These are phyloP conservation scores for Clitoria ternatea DNA, from an alignment of 306 rosid species.

Conservation along the genomic window DNA sequence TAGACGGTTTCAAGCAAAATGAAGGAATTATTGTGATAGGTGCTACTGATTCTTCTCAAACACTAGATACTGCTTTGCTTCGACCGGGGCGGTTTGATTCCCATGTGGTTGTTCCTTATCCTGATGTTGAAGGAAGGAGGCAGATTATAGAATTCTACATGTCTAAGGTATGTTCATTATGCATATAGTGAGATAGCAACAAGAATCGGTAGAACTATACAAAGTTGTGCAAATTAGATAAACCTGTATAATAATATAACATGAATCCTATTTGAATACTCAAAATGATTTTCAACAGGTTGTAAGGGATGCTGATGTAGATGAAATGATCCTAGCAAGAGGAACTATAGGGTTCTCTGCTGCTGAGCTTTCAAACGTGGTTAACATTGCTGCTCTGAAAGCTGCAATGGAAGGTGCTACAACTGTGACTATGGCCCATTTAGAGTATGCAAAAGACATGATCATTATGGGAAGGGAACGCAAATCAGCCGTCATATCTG, in stretches of 20 bases:
- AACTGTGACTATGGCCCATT: conserved; percentile 74
- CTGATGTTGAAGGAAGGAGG: conserved; percentile 93
- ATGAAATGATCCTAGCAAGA: conserved; percentile 68
- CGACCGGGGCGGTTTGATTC: conserved; percentile 98
- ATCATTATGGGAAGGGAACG: conserved; percentile 91
- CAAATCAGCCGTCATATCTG: conserved; percentile 70
- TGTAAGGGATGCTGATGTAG: conserved; percentile 75
- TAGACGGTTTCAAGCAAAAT: conserved; percentile 95
- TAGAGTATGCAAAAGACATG: conserved; percentile 80
- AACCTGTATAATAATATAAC: too few relatives aligned
- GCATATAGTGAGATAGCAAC: too few relatives aligned
- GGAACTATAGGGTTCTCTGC: conserved; percentile 90
- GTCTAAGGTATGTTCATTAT: conserved; percentile 79
- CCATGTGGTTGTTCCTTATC: conserved; percentile 83
- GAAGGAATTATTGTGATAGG: conserved; percentile 96
- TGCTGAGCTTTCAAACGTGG: conserved; percentile 83
- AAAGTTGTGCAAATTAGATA: too few relatives aligned
- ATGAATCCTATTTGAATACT: too few relatives aligned
- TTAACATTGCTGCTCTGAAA: conserved; percentile 77
- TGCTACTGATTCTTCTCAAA: conserved; percentile 86
- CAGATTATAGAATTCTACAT: conserved; percentile 87
- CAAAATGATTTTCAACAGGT: conserved; percentile 40
- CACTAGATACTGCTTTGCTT: conserved; percentile 84
- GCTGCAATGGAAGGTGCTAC: conserved; percentile 93
- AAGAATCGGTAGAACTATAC: too few relatives aligned